phyloP scores from a whole-genome alignment of 2,329 filamentous ascomycete genomes.

The Diaporthe humulicola region DNA sequence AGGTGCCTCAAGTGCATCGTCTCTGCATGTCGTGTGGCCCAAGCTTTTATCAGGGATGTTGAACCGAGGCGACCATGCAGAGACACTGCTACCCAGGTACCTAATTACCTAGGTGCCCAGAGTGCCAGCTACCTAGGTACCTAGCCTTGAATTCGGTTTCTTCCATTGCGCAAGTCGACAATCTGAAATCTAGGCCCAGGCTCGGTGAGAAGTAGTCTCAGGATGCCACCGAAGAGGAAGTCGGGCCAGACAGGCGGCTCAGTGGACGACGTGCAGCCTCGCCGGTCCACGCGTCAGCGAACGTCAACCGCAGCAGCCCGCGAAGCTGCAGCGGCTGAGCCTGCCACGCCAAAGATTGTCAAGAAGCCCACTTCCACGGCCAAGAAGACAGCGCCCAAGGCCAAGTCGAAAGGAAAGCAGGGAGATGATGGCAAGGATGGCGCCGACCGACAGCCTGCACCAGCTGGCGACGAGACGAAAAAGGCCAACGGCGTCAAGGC shows the following conservation, averaged over 20 bases:
- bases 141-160: not conserved
- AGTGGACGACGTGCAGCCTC: slow-evolving; percentile 26
- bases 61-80: not conserved
- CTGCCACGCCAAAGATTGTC: not conserved
- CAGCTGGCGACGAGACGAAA: not conserved
- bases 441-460: not conserved
- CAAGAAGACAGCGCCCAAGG: not conserved
- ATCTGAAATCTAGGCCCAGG: not conserved
- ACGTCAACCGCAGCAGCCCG: slow-evolving; percentile 16
- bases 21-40: not conserved
- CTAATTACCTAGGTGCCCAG: not conserved
- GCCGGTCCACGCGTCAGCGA: slow-evolving; percentile 39
- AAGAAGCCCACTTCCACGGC: not conserved
- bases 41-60: slow-evolving; percentile 15
- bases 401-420: not conserved
- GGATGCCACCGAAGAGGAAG: slow-evolving; percentile 36
- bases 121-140: not conserved
- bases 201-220: not conserved
- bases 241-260: slow-evolving; percentile 1
- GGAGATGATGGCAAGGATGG: no score
- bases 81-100: not conserved
- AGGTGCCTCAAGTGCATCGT: not conserved
- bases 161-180: not conserved
- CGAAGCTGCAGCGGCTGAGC: not conserved
- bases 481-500: not conserved